A percentile compares a stretch with the other conserved stretches of the same genome.
These are phyloP conservation scores for Penicillium sp. DNA, from an alignment of 2,329 filamentous ascomycete genomes.

Conservation along the genomic window DNA sequence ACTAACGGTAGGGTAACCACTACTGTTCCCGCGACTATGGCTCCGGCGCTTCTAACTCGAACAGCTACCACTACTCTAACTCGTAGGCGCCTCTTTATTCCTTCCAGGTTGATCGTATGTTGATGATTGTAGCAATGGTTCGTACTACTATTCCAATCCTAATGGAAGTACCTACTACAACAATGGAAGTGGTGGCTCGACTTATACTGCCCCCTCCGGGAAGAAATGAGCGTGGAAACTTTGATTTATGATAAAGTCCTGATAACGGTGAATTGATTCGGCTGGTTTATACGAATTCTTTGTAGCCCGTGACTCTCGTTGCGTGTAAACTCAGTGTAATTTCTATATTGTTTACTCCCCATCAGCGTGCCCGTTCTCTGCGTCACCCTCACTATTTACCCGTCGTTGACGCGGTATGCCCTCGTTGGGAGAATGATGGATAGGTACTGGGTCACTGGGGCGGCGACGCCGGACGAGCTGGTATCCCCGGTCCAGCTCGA, in stretches of 20 bases:
- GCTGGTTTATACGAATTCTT: not conserved
- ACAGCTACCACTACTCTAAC: slow-evolving; percentile 65
- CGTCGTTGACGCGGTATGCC: slow-evolving; percentile 26
- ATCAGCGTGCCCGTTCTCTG: slow-evolving; percentile 14
- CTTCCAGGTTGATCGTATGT: not conserved
- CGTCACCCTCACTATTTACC: slow-evolving; percentile 21
- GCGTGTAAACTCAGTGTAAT: not conserved
- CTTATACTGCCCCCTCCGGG: slow-evolving; percentile 56
- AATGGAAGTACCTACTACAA: slow-evolving; percentile 69
- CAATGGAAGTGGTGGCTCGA: slow-evolving; percentile 56
- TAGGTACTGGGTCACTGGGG: slow-evolving; percentile 27
- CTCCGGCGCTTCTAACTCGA: slow-evolving; percentile 53
- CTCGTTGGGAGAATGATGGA: slow-evolving; percentile 30
- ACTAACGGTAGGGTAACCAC: slow-evolving; percentile 59
- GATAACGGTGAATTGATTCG: not conserved
- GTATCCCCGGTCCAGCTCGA: slow-evolving; percentile 82
- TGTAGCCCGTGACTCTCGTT: not conserved
- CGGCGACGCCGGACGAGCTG: slow-evolving; percentile 64
- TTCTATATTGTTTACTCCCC: slow-evolving; percentile 1
- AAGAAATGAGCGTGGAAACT: slow-evolving; percentile 10
- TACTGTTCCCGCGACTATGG: slow-evolving; percentile 66
- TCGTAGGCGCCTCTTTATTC: slow-evolving; percentile 37
- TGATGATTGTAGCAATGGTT: slow-evolving; percentile 53
- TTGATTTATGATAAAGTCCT: not conserved
- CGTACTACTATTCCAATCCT: slow-evolving; percentile 72